Evolutionary conservation across 139 green algal genomes (phyloP).

Genomic region (Micractinium conductrix): DNA sequence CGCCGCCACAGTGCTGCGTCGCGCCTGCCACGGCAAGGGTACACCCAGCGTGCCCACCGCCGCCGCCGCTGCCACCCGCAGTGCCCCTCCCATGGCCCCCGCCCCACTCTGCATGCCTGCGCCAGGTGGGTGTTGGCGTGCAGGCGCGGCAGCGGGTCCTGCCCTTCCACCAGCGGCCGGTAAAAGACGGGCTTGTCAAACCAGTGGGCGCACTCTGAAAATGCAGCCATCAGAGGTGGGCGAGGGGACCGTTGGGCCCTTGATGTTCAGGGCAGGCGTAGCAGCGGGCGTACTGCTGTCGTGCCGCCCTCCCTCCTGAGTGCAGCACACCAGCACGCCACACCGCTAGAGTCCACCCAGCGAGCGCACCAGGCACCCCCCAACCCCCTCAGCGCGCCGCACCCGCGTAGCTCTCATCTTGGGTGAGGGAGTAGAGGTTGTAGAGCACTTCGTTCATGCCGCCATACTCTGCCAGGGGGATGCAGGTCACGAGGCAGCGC

Average conservation of each 20-base stretch:
- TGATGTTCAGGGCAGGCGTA: background rate
- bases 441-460: slow-evolving; percentile 67
- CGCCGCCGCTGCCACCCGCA: too few species aligned
- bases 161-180: slow-evolving; percentile 40
- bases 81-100: too few species aligned
- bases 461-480: slow-evolving; percentile 65
- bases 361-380: background rate
- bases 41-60: too few species aligned
- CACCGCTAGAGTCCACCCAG: too few species aligned
- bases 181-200: slow-evolving; percentile 70
- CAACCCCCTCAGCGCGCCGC: background rate
- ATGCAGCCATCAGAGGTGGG: background rate
- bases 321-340: too few species aligned
- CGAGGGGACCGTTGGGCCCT: background rate
- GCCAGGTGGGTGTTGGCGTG: slow-evolving; percentile 82
- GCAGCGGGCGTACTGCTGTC: too few species aligned
- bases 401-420: slow-evolving; percentile 12
- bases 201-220: slow-evolving; percentile 45
- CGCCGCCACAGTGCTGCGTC: too few species aligned
- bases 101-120: too few species aligned
- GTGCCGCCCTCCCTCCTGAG: too few species aligned
- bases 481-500: too few species aligned
- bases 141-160: slow-evolving; percentile 59
- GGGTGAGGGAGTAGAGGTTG: slow-evolving; percentile 58
- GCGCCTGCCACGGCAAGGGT: too few species aligned